Evolutionary conservation across 441 rosid genomes (phyloP).

Genomic region (Dalechampia spathulata): DNA sequence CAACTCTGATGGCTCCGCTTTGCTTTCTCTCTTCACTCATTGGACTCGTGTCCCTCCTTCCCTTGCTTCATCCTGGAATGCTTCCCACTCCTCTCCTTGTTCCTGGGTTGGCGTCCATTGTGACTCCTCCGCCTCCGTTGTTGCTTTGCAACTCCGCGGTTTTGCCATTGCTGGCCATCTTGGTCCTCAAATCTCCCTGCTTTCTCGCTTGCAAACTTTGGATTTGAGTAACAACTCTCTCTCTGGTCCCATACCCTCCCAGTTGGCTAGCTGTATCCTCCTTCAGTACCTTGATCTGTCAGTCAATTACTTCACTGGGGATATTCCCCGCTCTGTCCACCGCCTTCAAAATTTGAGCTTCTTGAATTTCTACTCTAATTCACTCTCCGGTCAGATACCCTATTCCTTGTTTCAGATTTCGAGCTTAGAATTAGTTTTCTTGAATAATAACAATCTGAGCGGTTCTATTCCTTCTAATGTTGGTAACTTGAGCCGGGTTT

Average conservation of each 20-base stretch:
- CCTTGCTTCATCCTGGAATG: slow-evolving; percentile 46
- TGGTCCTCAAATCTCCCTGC: slow-evolving; percentile 45
- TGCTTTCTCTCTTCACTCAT: too few species aligned
- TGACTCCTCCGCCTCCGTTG: slow-evolving; percentile 26
- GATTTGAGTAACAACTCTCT: slow-evolving; percentile 43
- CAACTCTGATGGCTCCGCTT: too few species aligned
- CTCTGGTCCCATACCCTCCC: slow-evolving; percentile 41
- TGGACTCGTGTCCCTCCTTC: slow-evolving; percentile 6
- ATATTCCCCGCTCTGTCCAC: slow-evolving; percentile 35
- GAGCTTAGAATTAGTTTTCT: slow-evolving; percentile 23
- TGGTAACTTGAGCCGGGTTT: slow-evolving; percentile 34
- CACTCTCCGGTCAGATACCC: slow-evolving; percentile 48
- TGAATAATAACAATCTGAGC: slow-evolving; percentile 38
- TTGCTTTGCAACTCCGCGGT: slow-evolving; percentile 33
- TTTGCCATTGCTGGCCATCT: slow-evolving; percentile 47
- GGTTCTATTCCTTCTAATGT: slow-evolving; percentile 54
- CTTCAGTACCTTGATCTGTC: slow-evolving; percentile 49
- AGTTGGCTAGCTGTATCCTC: slow-evolving; percentile 36
- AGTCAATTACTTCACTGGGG: slow-evolving; percentile 39
- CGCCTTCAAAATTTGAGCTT: slow-evolving; percentile 23
- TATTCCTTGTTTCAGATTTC: slow-evolving; percentile 38
- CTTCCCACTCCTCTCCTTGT: slow-evolving; percentile 52
- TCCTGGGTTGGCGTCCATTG: slow-evolving; percentile 60
- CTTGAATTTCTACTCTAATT: slow-evolving; percentile 40
- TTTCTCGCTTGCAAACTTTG: slow-evolving; percentile 33